Evolutionary conservation across 2,329 filamentous ascomycete genomes (phyloP).

Genomic region (Hypoxylon sp.): DNA sequence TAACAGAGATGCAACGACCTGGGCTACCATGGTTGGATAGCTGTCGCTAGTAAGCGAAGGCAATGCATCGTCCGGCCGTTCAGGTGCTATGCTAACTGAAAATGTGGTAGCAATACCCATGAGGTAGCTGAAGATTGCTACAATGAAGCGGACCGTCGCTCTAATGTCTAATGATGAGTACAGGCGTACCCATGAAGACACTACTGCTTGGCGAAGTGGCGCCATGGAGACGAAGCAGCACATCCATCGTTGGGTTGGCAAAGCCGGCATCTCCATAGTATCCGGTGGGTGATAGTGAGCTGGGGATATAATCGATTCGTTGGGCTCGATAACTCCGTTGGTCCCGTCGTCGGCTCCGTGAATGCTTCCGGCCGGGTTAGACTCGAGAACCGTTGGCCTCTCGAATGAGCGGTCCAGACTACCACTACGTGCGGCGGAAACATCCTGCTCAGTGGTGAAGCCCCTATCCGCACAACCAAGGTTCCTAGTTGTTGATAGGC

Average conservation of each 20-base stretch:
- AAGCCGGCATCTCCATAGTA: not conserved
- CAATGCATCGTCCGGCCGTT: constrained; percentile 12
- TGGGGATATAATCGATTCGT: not conserved
- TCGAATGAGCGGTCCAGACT: not conserved
- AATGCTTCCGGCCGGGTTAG: not conserved
- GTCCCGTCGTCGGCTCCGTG: not conserved
- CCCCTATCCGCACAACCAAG: too few relatives aligned
- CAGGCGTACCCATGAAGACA: not conserved
- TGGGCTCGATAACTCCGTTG: not conserved
- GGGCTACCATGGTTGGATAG: constrained; percentile 32
- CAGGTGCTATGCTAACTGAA: constrained; percentile 15
- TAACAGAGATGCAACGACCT: constrained; percentile 28
- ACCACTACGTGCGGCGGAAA: too few relatives aligned
- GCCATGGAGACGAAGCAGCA: not conserved
- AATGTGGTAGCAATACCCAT: constrained; percentile 18
- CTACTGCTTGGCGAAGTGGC: not conserved
- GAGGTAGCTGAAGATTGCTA: constrained; percentile 24
- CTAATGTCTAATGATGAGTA: constrained; percentile 3
- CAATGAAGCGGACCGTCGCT: constrained; percentile 22
- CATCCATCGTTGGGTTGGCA: not conserved
- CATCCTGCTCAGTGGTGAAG: too few relatives aligned
- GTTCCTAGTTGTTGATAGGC: too few relatives aligned
- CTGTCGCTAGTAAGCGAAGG: constrained; percentile 20
- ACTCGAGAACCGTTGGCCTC: not conserved
- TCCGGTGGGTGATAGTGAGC: not conserved